phyloP scores from a whole-genome alignment of 768 basidiomycete genomes.

The Candolleomyces eurysporus region DNA sequence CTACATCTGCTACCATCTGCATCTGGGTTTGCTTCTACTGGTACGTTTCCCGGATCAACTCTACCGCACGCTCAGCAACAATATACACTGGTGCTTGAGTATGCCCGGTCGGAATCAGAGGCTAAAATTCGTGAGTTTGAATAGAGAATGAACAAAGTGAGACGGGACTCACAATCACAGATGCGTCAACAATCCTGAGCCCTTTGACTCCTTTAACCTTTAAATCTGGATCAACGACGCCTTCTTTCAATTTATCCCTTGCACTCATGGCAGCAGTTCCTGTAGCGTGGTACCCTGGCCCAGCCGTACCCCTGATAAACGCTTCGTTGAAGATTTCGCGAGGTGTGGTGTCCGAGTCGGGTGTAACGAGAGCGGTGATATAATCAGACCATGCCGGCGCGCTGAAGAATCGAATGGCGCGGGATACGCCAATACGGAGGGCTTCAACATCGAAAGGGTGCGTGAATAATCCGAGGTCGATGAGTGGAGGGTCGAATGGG shows the following conservation, averaged over 20 bases:
- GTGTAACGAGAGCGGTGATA: constrained; percentile 8
- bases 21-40: no score
- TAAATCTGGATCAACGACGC: constrained; percentile 28
- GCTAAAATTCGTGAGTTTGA: constrained; percentile 1
- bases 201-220: constrained; percentile 24
- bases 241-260: constrained; percentile 13
- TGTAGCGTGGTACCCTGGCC: constrained; percentile 16
- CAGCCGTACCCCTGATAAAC: constrained; percentile 10
- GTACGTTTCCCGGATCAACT: constrained; percentile 4
- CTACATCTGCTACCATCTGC: no score
- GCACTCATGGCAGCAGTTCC: constrained; percentile 23
- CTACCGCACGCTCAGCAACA: constrained; percentile 13
- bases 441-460: constrained; percentile 9
- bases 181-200: constrained; percentile 26
- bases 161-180: constrained; percentile 19
- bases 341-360: constrained; percentile 4
- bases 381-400: constrained; percentile 12
- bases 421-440: neutral
- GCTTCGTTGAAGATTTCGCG: constrained; percentile 13
- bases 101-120: constrained; percentile 12
- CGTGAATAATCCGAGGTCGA: constrained; percentile 8
- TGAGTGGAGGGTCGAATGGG: constrained; percentile 10
- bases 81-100: constrained; percentile 12
- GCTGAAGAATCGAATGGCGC: constrained; percentile 1
- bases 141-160: neutral